These are phyloP conservation scores for Reticulascus tulasneorum DNA, from an alignment of 2,329 filamentous ascomycete genomes.

Conservation along the genomic window DNA sequence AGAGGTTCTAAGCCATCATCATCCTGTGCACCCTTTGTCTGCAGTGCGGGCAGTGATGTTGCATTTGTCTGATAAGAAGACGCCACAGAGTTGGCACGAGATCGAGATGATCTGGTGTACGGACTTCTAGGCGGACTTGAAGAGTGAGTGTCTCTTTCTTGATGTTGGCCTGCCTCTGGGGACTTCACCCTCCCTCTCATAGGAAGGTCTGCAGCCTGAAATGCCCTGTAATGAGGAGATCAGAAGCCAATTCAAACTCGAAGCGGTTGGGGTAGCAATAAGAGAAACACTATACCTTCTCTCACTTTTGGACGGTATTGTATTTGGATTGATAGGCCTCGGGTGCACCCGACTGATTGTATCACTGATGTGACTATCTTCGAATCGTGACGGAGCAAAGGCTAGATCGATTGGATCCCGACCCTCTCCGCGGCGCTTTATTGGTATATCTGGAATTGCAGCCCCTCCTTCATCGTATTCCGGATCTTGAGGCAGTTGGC, in stretches of 20 bases:
- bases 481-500: not conserved
- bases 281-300: slow-evolving; percentile 4
- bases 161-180: slow-evolving; percentile 13
- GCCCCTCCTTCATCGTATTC: slow-evolving; percentile 11
- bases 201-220: slow-evolving; percentile 1
- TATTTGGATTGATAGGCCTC: slow-evolving; percentile 7
- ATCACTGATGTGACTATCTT: no score
- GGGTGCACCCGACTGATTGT: no score
- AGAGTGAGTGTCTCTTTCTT: slow-evolving; percentile 16
- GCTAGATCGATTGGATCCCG: not conserved
- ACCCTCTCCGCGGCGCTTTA: slow-evolving; percentile 9
- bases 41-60: slow-evolving; percentile 15
- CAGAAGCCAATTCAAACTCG: not conserved
- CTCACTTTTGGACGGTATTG: not conserved
- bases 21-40: slow-evolving; percentile 17
- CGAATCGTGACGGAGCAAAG: slow-evolving; percentile 4
- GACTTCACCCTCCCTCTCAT: slow-evolving; percentile 7
- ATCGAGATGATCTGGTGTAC: slow-evolving; percentile 21
- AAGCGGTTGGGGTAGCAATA: no score
- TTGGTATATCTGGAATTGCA: slow-evolving; percentile 19
- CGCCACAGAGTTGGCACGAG: slow-evolving; percentile 21
- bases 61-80: slow-evolving; percentile 24
- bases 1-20: slow-evolving; percentile 31
- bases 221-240: not conserved
- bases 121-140: slow-evolving; percentile 22